Evolutionary conservation across 768 basidiomycete genomes (phyloP).

Genomic region (Boletus pseudo-olivaceus): DNA sequence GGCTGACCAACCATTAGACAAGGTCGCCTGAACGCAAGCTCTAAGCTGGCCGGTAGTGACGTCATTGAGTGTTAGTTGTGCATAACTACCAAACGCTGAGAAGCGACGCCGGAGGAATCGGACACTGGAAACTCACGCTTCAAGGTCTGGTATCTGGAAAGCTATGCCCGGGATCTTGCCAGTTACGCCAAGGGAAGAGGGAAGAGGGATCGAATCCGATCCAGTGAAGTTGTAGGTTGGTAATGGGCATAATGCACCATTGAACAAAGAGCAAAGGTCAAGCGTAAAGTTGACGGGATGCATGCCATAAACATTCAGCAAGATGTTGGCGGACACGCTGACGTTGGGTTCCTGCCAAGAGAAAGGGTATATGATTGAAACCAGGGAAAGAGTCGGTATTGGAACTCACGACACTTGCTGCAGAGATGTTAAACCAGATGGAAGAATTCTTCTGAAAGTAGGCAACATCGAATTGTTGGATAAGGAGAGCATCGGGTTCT

Average conservation of each 20-base stretch:
- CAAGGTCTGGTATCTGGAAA: slow-evolving; percentile 85
- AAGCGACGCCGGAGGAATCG: neutral
- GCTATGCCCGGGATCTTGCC: slow-evolving; percentile 72
- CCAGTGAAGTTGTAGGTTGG: slow-evolving; percentile 88
- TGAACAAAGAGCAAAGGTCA: slow-evolving; percentile 76
- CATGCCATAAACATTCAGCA: slow-evolving; percentile 87
- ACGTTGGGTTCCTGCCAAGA: slow-evolving; percentile 59
- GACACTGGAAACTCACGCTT: slow-evolving; percentile 44
- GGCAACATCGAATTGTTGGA: slow-evolving; percentile 71
- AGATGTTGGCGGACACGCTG: slow-evolving; percentile 77
- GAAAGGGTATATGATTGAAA: slow-evolving; percentile 14
- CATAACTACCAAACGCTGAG: slow-evolving; percentile 41
- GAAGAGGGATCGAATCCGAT: slow-evolving; percentile 63
- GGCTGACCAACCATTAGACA: slow-evolving; percentile 88
- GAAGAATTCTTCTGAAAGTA: slow-evolving; percentile 71
- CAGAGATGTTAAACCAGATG: slow-evolving; percentile 80
- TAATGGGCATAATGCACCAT: slow-evolving; percentile 78
- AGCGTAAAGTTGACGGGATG: slow-evolving; percentile 80
- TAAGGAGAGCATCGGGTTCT: slow-evolving; percentile 73
- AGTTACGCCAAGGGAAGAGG: slow-evolving; percentile 52
- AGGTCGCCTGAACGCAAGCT: slow-evolving; percentile 87
- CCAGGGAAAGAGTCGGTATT: neutral
- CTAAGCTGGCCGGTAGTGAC: slow-evolving; percentile 67
- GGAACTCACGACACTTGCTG: slow-evolving; percentile 75
- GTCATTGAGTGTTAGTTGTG: slow-evolving; percentile 70